Conservation (phyloP, 2,329 filamentous ascomycete species). For the Fusarium ramigenum region DNA sequence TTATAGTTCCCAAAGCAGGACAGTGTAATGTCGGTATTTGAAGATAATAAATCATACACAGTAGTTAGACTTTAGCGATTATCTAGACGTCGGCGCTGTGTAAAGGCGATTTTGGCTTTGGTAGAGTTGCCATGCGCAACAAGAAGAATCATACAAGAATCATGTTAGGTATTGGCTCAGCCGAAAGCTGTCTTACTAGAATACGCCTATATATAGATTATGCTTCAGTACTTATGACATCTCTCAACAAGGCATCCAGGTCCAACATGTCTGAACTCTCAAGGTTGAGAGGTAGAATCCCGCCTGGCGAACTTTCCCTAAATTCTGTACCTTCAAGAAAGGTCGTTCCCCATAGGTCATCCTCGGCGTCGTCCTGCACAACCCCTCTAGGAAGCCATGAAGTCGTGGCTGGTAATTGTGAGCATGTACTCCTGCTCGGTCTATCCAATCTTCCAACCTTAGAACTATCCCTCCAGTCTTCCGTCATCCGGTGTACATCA, state of each 20-base stretch:
- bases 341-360: not conserved
- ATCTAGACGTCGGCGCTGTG: too few species aligned
- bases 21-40: accelerated
- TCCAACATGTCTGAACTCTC: not conserved
- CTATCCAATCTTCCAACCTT: accelerated
- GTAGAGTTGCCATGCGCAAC: too few species aligned
- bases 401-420: not conserved
- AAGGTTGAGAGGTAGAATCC: accelerated
- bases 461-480: accelerated
- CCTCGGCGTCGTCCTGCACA: too few species aligned
- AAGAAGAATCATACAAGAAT: too few species aligned
- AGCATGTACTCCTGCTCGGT: too few species aligned
- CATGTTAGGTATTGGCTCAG: not conserved
- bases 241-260: not conserved
- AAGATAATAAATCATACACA: not conserved
- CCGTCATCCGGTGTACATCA: accelerated
- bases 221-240: not conserved
- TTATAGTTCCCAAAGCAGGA: not conserved
- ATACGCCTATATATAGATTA: not conserved
- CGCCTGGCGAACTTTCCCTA: accelerated
- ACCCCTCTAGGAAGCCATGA: too few species aligned
- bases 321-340: not conserved
- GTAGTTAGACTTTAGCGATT: too few species aligned
- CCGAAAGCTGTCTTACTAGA: accelerated
- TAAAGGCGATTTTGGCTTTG: not conserved